Evolutionary conservation across 2,329 filamentous ascomycete species (phyloP), one percentile per base, ranked within the genome.

Genomic region (Colletotrichum caudatum): DNA sequence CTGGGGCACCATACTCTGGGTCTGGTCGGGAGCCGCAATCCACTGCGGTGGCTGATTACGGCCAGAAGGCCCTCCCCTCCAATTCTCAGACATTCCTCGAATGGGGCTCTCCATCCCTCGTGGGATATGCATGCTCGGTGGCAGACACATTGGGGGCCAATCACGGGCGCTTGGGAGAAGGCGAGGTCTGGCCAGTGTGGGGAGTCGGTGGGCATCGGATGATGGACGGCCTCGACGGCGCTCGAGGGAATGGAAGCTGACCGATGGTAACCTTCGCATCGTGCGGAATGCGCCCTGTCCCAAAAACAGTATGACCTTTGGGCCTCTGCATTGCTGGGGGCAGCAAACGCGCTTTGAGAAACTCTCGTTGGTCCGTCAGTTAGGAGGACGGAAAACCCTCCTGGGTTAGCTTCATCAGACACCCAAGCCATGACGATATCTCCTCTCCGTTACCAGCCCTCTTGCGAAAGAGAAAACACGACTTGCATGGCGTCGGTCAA

Each of bases 21-120:
- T 64, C 64, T 69, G 61, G 51, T 62, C 60, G 48, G 57, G 41
- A 41, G 35, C 37, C 60, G 48, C 57, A 67, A 57, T 71, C 66
- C 66, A 66, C 70, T 8, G 39, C 50, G 60, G 61, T 72, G 70
- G 70, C 70, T 71, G 60, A 71, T 64, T 60, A 64, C 59, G 59
- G 69, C 59, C 68, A 69, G 53, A 60, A 60, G 69, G 59, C 69
- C 46, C 56, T 66, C 66, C 69, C 48, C 69, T 60, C 56, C 66
- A 72, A 72, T 64, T 61, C 60, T 72, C 66, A 72, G 70, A 72
- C 67, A 72, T 72, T 72, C 70, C 66, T 71, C 61, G 23, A 56
- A 26, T 65, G 46, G 48, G 29, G n/a, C n/a, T 16, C 12, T 44
- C 60, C 44, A 71, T 72, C 70, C 70, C 70, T 72, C 70, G 59